These are phyloP conservation scores for Sclerotinia nivalis DNA, from an alignment of 2,329 filamentous ascomycete genomes.

Conservation along the genomic window DNA sequence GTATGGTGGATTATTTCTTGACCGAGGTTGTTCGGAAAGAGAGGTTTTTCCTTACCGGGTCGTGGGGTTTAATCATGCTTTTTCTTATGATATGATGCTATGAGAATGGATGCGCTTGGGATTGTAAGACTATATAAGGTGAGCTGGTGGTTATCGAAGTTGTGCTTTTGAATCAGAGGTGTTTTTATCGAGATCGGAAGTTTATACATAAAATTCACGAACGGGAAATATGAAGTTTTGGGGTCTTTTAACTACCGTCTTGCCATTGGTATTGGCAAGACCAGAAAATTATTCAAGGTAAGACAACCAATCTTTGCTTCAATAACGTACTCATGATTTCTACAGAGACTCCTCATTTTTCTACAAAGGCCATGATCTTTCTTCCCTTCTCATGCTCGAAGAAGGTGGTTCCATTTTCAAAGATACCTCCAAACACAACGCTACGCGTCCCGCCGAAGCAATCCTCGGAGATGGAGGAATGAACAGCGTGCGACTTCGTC, in stretches of 20 bases:
- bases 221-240: slow-evolving; percentile 12
- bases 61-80: background rate
- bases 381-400: slow-evolving; percentile 43
- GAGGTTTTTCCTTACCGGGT: background rate
- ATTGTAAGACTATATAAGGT: background rate
- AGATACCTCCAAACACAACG: slow-evolving; percentile 42
- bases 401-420: slow-evolving; percentile 43
- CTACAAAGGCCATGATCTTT: slow-evolving; percentile 46
- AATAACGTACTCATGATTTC: background rate
- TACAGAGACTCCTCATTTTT: slow-evolving; percentile 30
- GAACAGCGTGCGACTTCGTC: slow-evolving; percentile 67
- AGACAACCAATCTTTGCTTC: background rate
- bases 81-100: too few relatives aligned
- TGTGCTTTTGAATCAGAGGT: background rate
- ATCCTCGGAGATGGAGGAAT: slow-evolving; percentile 64
- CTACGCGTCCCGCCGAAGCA: slow-evolving; percentile 54
- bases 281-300: background rate
- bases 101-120: background rate
- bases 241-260: slow-evolving; percentile 8
- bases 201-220: background rate
- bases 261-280: slow-evolving; percentile 20
- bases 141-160: background rate
- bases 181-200: too few relatives aligned
- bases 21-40: background rate
- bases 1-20: background rate